Percentiles rank a stretch among this genome's conserved stretches.
phyloP scores from a whole-genome alignment of 2,329 filamentous ascomycete species.

The Scopulariopsis brevicaulis region DNA sequence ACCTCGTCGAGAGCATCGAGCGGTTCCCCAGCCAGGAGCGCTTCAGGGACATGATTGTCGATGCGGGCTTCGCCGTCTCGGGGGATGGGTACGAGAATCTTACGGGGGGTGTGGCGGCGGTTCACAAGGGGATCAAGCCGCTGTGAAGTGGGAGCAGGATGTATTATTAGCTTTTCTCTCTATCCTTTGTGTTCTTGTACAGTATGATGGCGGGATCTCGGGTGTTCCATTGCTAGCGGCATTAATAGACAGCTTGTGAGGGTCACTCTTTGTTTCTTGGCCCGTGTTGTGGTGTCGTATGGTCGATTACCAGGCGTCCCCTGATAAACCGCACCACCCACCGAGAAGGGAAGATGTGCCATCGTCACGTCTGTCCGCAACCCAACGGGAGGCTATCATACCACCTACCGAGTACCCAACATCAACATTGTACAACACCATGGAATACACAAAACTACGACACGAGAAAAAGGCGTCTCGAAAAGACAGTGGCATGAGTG shows the following conservation, averaged over 20 bases:
- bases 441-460: too few relatives aligned
- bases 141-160: slow-evolving; percentile 12
- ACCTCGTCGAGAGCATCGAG: slow-evolving; percentile 96
- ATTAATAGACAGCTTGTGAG: neutral
- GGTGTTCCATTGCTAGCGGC: neutral
- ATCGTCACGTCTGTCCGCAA: too few relatives aligned
- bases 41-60: slow-evolving; percentile 72
- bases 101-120: slow-evolving; percentile 84
- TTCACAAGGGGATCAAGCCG: slow-evolving; percentile 93
- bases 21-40: slow-evolving; percentile 77
- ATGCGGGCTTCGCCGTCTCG: slow-evolving; percentile 77
- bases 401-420: too few relatives aligned
- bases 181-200: neutral
- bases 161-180: neutral
- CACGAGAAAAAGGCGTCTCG: too few relatives aligned
- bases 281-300: too few relatives aligned
- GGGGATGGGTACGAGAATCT: slow-evolving; percentile 81
- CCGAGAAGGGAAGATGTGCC: too few relatives aligned
- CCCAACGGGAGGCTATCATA: too few relatives aligned
- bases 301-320: too few relatives aligned
- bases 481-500: too few relatives aligned
- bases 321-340: too few relatives aligned
- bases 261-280: neutral
- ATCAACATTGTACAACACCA: too few relatives aligned
- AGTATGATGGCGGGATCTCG: neutral